Percentiles rank a stretch among this genome's conserved stretches.
Conservation (phyloP, 208 protist genomes). For the Acanthamoeba royreba region DNA sequence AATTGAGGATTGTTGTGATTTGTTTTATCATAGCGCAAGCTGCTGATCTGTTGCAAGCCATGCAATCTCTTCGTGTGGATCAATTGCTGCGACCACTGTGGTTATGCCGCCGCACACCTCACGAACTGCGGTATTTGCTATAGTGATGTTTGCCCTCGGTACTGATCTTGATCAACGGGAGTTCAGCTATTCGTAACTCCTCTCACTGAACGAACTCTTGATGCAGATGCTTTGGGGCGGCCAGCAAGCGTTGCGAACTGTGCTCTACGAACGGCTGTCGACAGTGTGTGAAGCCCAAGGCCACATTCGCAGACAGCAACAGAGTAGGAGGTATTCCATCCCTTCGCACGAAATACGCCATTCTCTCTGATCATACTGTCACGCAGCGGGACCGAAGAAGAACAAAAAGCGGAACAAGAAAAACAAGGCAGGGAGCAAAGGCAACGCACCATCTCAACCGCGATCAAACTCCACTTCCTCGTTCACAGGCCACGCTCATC, state of each 20-base stretch:
- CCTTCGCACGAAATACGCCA: too few relatives aligned
- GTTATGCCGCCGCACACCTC: neutral
- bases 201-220: too few relatives aligned
- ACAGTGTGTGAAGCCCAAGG: neutral
- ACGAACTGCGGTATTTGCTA: neutral
- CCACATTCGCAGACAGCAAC: neutral
- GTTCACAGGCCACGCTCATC: too few relatives aligned
- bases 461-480: too few relatives aligned
- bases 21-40: neutral
- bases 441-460: too few relatives aligned
- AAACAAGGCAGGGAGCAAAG: too few relatives aligned
- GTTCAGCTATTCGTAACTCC: too few relatives aligned
- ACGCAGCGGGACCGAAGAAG: too few relatives aligned
- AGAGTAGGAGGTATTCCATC: too few relatives aligned
- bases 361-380: too few relatives aligned
- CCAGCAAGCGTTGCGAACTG: neutral
- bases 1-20: neutral
- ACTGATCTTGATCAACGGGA: too few relatives aligned
- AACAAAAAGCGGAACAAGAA: too few relatives aligned
- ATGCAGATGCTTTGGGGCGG: neutral
- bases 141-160: neutral
- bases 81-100: neutral
- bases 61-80: neutral
- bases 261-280: neutral
- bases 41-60: neutral